Conservation (phyloP, 2,329 filamentous ascomycete species). For the Cytospora leucostoma region DNA sequence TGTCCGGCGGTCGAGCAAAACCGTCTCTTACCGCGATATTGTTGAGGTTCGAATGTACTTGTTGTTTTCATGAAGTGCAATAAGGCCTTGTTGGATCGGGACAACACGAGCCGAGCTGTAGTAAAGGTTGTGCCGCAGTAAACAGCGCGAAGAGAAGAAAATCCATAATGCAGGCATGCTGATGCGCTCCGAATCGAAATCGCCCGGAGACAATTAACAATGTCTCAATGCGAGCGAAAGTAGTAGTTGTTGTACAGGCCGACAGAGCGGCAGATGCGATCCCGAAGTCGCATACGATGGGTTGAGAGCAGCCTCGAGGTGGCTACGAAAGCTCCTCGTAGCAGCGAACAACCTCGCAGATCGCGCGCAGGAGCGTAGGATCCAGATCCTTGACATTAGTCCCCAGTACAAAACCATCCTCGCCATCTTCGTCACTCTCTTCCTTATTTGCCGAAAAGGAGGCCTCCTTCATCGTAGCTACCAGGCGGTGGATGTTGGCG, state of each 20-base stretch:
- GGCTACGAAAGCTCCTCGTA: constrained; percentile 38
- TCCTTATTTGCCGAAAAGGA: constrained; percentile 11
- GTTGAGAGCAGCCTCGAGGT: no score
- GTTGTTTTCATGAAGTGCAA: not conserved
- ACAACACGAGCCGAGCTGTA: not conserved
- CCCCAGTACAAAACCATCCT: constrained; percentile 14
- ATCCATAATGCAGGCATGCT: not conserved
- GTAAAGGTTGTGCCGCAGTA: not conserved
- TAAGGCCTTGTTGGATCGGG: not conserved
- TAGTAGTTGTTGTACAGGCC: constrained; percentile 2
- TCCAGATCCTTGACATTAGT: constrained; percentile 35
- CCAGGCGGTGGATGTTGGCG: constrained; percentile 52
- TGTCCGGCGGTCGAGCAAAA: not conserved
- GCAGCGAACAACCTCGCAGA: constrained; percentile 46
- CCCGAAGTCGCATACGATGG: not conserved
- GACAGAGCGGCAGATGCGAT: not conserved
- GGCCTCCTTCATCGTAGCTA: constrained; percentile 47
- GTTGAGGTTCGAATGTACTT: not conserved
- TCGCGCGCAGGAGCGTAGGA: constrained; percentile 41
- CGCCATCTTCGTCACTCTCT: constrained; percentile 18
- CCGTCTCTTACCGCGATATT: not conserved
- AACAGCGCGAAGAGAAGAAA: not conserved
- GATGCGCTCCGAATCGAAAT: not conserved
- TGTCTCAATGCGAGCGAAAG: not conserved
- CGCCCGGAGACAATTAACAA: not conserved